Base-by-base conservation (phyloP, 1,284 basidiomycete species). In the Kwoniella shivajii region DNA sequence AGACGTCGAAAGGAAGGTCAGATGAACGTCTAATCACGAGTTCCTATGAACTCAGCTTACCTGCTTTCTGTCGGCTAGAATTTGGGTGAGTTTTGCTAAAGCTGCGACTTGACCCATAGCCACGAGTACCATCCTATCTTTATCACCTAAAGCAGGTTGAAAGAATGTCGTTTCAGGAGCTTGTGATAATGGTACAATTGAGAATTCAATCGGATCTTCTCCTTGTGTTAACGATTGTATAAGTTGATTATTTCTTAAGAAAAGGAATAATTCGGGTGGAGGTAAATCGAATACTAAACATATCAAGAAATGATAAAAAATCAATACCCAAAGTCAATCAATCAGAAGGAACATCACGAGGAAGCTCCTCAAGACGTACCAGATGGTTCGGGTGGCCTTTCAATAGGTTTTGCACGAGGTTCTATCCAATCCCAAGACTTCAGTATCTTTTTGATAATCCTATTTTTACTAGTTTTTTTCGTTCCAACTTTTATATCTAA, bases 231-330 rank as follows among this genome's bases (percentile, higher is more conserved):
- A 39, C 6, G 46, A 27, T 22, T 60, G 47, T 0, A 65, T 33
- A 4, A 56, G 24, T 20, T 55, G 46, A 6, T 55, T 50, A 20
- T 65, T 53, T 31, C 56, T 49, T 20, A 65, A 34, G 46, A 65
- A 56, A 2, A 65, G 42, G 54, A 58, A 65, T 13, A 65, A 41
- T 42, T 62, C 58, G 13, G 61, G 47, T 6, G 60, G 46, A 5
- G 58, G 56, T n/a, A 65, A 43, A 20, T 63, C 56, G 39, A 60
- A 57, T 7, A 57, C 63, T 65, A 18, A 1, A 20, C 9, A 20
- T 20, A 16, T 18, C 11, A 6, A 42, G 20, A 7, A 3, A 24
- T 1, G 7, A 20, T 31, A n/a, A 3, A 46, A 33, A 20, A 16
- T 33, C 26, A 37, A 34, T 20, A 22, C 7, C 22, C 9, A 24